A percentile compares a stretch with the other conserved stretches of the same genome.
Evolutionary conservation across 495 filamentous ascomycete genomes (phyloP).

Genomic region (Extremus antarcticus): DNA sequence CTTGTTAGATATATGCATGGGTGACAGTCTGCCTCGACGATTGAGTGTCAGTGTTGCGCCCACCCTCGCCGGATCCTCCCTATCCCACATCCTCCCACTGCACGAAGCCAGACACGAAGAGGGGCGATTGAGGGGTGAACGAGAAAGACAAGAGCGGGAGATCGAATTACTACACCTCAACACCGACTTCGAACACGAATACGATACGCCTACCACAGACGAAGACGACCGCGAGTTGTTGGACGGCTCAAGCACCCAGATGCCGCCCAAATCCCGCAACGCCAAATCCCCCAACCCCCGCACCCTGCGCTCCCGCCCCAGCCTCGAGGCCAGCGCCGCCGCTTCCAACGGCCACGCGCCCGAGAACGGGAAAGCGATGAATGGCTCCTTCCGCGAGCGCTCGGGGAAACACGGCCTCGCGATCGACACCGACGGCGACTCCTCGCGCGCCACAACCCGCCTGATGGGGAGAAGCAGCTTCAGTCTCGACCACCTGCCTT

Average conservation of each 20-base stretch:
- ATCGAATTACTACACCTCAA: conserved; percentile 1
- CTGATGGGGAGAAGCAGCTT: conserved; percentile 13
- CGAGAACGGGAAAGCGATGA: conserved; percentile 1
- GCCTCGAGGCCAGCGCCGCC: conserved; percentile 3
- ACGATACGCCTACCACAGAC: background rate
- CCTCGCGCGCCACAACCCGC: background rate
- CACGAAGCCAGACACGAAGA: conserved; percentile 5
- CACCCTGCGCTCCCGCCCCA: background rate
- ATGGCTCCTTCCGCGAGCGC: conserved; percentile 19
- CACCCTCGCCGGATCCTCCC: background rate
- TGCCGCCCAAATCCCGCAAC: conserved; percentile 1
- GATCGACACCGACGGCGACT: conserved; percentile 9
- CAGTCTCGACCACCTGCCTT: conserved; percentile 12
- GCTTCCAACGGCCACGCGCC: conserved; percentile 1
- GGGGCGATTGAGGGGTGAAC: background rate
- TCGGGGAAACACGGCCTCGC: conserved; percentile 7
- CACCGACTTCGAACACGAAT: background rate
- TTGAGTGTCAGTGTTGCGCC: conserved; percentile 7
- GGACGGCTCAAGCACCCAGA: background rate
- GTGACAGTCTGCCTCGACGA: conserved; percentile 12
- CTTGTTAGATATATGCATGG: conserved; percentile 2
- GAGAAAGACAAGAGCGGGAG: background rate
- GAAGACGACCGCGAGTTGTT: background rate
- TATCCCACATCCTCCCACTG: conserved; percentile 5
- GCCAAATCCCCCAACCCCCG: conserved; percentile 5